Percentiles rank a stretch among this genome's conserved stretches.
Evolutionary conservation across 2,329 filamentous ascomycete species (phyloP).

Genomic region (Aspergillus alliaceus): DNA sequence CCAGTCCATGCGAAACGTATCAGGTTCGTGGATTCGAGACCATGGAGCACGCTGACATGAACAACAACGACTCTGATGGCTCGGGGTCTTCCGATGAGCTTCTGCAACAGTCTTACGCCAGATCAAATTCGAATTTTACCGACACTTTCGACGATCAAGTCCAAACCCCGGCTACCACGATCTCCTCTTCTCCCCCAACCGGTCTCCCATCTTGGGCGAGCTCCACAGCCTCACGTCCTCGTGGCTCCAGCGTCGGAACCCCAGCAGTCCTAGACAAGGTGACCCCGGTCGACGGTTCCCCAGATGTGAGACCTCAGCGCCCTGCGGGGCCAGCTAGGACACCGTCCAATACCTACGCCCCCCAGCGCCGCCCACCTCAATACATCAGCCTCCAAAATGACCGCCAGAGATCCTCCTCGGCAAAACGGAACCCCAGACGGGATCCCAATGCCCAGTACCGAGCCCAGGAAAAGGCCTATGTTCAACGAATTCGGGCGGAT

Average conservation of each 20-base stretch:
- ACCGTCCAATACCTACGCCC: constrained; percentile 78
- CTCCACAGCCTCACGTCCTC: constrained; percentile 39
- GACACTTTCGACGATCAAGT: constrained; percentile 32
- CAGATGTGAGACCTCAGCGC: constrained; percentile 57
- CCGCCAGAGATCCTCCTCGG: constrained; percentile 58
- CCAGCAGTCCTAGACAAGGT: constrained; percentile 43
- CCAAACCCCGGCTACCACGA: constrained; percentile 31
- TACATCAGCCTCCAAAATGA: constrained; percentile 48
- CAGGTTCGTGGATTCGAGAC: constrained; percentile 25
- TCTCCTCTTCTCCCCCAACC: constrained; percentile 33
- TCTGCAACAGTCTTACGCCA: constrained; percentile 34
- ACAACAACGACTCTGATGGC: constrained; percentile 41
- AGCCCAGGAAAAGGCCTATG: constrained; percentile 90
- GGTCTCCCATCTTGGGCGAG: constrained; percentile 37
- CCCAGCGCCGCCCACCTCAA: constrained; percentile 54
- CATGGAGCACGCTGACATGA: constrained; percentile 46
- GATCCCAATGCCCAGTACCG: constrained; percentile 73
- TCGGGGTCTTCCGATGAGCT: constrained; percentile 45
- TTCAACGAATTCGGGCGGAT: constrained; percentile 85
- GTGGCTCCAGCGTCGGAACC: constrained; percentile 44
- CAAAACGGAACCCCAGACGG: constrained; percentile 53
- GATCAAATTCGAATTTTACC: constrained; percentile 31
- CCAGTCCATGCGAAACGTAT: constrained; percentile 15
- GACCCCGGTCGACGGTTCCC: constrained; percentile 27
- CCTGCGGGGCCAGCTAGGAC: constrained; percentile 70